Base-by-base conservation (phyloP, 495 filamentous ascomycete species). In the Xylaria telfairii region DNA sequence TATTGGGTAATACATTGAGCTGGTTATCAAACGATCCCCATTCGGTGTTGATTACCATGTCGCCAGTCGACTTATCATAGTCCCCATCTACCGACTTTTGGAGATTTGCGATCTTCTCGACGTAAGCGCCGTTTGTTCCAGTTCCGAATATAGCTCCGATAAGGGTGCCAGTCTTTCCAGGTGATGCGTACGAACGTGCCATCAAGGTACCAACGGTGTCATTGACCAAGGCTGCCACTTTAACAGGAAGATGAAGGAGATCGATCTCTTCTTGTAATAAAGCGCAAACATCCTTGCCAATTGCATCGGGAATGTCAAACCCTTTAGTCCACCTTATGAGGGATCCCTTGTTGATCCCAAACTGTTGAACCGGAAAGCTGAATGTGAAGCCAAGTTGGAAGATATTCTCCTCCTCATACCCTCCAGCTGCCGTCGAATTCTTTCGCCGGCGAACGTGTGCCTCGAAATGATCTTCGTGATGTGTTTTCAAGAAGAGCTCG, bases 1-100 rank as follows among this genome's bases (percentile, higher is more conserved):
- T 98, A 76, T 89, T 91, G 21, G 96, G 96, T 54, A 98, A 85
- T 57, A 96, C 91, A 70, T 87, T 91, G 73, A 98, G 87, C 71
- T 91, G 87, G 84, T 98, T 99, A 82, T 99, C 96, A 75, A 99
- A 99, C 68, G 93, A 96, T 65, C 96, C 96, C 96, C 96, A 99
- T 83, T 99, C 96, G 3, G 93, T 95, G 81, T 99, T 99, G 79
- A 99, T 89, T 67, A 99, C 93, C 96, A 99, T 99, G 67, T 95
- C 88, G 24, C 94, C 94, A 0, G 95, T 96, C 4, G 88, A 90
- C 57, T 87, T 88, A 80, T 98, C 94, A 73, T 92, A 96, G 26
- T 90, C 86, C 34, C 88, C 87, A 37, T 82, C 78, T 49, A 89
- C 77, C 39, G 90, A 84, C 78, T 93, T 94, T 69, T 87, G 91